Evolutionary conservation across 2,329 filamentous ascomycete genomes (phyloP).

Genomic region (Fusarium fracticaudum): DNA sequence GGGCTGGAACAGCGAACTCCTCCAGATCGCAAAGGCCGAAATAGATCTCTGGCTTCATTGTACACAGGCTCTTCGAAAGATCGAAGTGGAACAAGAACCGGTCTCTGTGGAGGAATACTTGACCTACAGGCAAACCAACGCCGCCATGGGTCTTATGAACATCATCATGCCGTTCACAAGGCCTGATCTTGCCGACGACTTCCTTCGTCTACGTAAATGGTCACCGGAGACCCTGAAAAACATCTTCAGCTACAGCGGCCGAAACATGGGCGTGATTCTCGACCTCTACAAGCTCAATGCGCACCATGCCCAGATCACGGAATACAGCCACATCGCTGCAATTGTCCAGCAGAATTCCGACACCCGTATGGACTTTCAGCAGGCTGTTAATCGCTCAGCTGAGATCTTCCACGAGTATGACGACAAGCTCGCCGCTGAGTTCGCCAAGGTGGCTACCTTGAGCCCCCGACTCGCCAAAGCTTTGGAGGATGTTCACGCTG

Average conservation of each 20-base stretch:
- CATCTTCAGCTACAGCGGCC: neutral
- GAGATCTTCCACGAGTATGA: neutral
- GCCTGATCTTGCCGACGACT: neutral
- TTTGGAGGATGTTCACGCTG: neutral
- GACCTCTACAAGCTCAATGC: neutral
- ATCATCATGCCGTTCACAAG: neutral
- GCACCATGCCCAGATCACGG: neutral
- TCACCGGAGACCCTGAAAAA: neutral
- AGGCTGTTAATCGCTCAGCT: neutral
- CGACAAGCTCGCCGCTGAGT: neutral
- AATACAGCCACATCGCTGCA: neutral
- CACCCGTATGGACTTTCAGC: neutral
- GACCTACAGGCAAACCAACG: neutral
- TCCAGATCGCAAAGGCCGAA: neutral
- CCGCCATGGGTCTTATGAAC: neutral
- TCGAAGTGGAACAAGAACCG: neutral
- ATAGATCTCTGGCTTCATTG: neutral
- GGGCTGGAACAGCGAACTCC: neutral
- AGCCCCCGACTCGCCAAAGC: neutral
- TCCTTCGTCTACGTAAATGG: neutral
- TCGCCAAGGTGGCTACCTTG: neutral
- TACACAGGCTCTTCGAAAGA: neutral
- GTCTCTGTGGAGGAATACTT: neutral
- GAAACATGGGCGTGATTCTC: neutral
- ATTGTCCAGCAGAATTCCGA: neutral